Evolutionary conservation across 2,329 filamentous ascomycete genomes (phyloP).

Genomic region (Paecilomyces formosus): DNA sequence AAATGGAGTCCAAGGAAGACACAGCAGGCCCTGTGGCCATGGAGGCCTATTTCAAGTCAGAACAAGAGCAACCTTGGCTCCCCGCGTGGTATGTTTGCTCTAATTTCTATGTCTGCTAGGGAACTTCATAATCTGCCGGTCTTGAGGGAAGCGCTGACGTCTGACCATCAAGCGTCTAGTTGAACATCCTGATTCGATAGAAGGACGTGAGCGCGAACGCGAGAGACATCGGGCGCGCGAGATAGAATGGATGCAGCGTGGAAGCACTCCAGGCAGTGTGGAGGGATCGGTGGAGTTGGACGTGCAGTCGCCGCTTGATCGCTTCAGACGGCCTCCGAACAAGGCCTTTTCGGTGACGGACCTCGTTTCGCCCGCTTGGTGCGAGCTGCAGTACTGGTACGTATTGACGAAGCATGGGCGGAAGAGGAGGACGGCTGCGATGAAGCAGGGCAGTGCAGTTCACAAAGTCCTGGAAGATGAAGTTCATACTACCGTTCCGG

Average conservation of each 20-base stretch:
- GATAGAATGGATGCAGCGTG: slow-evolving; percentile 13
- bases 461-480: slow-evolving; percentile 81
- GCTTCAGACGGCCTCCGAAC: slow-evolving; percentile 68
- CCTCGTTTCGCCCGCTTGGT: slow-evolving; percentile 85
- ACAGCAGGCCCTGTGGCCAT: slow-evolving; percentile 11
- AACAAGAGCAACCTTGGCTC: slow-evolving; percentile 15
- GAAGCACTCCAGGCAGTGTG: background rate
- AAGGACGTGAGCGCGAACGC: slow-evolving; percentile 26
- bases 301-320: slow-evolving; percentile 59
- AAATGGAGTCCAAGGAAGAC: slow-evolving; percentile 20
- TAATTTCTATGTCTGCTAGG: slow-evolving; percentile 2
- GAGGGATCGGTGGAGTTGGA: slow-evolving; percentile 16
- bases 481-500: slow-evolving; percentile 67
- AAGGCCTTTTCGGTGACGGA: slow-evolving; percentile 84
- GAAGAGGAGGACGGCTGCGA: slow-evolving; percentile 68
- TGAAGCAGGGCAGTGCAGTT: slow-evolving; percentile 73
- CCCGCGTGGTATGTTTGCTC: slow-evolving; percentile 20
- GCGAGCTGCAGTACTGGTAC: slow-evolving; percentile 90
- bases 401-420: slow-evolving; percentile 69
- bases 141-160: slow-evolving; percentile 44
- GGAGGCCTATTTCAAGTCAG: slow-evolving; percentile 14
- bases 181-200: slow-evolving; percentile 39
- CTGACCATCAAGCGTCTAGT: slow-evolving; percentile 54
- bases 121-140: background rate
- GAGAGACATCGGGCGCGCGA: slow-evolving; percentile 19